phyloP scores from a whole-genome alignment of 75 land plant species.

The Cunninghamia lanceolata region DNA sequence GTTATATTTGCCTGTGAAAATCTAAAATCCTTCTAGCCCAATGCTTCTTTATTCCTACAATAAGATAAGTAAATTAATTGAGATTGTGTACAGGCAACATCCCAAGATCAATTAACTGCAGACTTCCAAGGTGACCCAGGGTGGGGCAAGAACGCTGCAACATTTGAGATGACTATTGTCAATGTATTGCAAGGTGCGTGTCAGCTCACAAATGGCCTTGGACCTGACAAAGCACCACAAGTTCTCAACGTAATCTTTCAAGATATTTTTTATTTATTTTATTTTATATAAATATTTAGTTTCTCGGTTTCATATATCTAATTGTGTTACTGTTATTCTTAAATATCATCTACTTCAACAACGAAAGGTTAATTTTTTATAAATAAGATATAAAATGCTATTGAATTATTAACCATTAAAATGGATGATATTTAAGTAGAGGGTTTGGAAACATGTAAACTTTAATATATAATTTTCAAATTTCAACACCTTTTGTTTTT shows the following conservation, averaged over 20 bases:
- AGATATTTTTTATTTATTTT: too few species aligned
- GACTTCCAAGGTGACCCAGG: slow-evolving; percentile 29
- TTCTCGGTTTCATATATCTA: background rate
- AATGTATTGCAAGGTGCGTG: slow-evolving; percentile 25
- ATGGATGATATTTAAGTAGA: too few species aligned
- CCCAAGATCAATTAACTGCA: slow-evolving; percentile 33
- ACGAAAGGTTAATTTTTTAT: too few species aligned
- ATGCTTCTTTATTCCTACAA: background rate
- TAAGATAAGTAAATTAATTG: background rate
- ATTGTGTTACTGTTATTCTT: background rate
- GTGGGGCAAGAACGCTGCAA: slow-evolving; percentile 34
- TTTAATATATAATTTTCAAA: background rate
- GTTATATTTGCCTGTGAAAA: background rate
- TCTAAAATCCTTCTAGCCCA: background rate
- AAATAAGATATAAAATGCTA: too few species aligned
- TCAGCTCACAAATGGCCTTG: slow-evolving; percentile 44
- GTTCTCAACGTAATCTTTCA: slow-evolving; percentile 21
- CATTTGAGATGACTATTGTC: slow-evolving; percentile 35
- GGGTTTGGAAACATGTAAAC: too few species aligned
- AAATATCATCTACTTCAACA: too few species aligned
- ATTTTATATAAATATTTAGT: too few species aligned
- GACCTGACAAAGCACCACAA: slow-evolving; percentile 21
- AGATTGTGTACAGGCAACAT: slow-evolving; percentile 21
- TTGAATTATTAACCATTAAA: too few species aligned
- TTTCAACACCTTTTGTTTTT: background rate